These are phyloP conservation scores for Colletotrichum somersetense DNA, from an alignment of 2,329 filamentous ascomycete species.

Conservation along the genomic window DNA sequence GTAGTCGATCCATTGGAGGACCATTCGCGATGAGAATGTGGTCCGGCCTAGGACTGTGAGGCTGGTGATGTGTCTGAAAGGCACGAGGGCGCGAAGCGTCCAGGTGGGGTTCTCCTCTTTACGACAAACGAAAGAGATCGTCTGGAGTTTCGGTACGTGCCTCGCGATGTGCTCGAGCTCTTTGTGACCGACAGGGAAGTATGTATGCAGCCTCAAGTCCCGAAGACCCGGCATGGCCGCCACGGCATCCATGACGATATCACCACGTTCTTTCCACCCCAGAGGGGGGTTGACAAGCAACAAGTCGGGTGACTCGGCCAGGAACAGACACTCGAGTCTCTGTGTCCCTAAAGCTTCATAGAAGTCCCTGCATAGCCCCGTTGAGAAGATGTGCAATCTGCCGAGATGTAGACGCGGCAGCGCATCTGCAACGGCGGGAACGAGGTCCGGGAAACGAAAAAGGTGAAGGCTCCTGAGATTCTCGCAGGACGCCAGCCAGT, in stretches of 20 bases:
- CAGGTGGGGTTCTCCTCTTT: background rate
- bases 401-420: constrained; percentile 14
- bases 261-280: background rate
- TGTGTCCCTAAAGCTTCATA: background rate
- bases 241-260: constrained; percentile 18
- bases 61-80: constrained; percentile 19
- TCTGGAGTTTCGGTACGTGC: constrained; percentile 5
- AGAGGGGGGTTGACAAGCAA: background rate
- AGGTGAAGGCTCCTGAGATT: constrained; percentile 16
- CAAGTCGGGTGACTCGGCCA: constrained; percentile 6
- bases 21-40: background rate
- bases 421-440: constrained; percentile 24
- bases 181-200: background rate
- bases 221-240: constrained; percentile 24
- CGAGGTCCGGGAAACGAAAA: constrained; percentile 16
- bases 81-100: background rate
- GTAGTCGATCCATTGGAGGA: constrained; percentile 8
- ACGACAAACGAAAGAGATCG: background rate
- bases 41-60: constrained; percentile 16
- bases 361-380: background rate
- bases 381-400: constrained; percentile 7
- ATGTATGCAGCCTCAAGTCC: constrained; percentile 27
- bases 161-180: background rate
- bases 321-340: constrained; percentile 6
- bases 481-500: constrained; percentile 6